These are phyloP conservation scores for Amanita molliuscula DNA, from an alignment of 768 basidiomycete genomes.

Conservation along the genomic window DNA sequence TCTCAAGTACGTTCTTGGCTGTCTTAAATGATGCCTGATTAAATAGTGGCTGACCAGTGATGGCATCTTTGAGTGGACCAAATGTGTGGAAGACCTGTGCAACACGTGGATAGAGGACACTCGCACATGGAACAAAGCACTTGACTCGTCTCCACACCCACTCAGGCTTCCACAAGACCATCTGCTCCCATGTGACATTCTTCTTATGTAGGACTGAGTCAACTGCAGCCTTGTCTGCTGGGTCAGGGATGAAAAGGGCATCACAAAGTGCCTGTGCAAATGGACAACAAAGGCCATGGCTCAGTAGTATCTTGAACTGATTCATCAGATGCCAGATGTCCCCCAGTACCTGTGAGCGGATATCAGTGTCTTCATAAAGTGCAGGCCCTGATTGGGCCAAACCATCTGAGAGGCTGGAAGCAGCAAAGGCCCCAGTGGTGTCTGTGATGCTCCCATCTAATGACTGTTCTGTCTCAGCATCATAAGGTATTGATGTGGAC, in stretches of 20 bases:
- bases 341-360: slow-evolving; percentile 10
- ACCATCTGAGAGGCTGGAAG: neutral
- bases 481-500: neutral
- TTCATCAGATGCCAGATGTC: slow-evolving; percentile 19
- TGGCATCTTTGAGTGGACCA: slow-evolving; percentile 23
- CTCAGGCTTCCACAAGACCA: slow-evolving; percentile 8
- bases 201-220: slow-evolving; percentile 16
- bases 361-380: neutral
- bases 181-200: slow-evolving; percentile 8
- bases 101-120: slow-evolving; percentile 18
- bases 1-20: slow-evolving; percentile 18
- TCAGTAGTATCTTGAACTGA: slow-evolving; percentile 14
- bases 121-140: slow-evolving; percentile 20
- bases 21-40: slow-evolving; percentile 17
- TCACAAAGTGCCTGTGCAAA: slow-evolving; percentile 16
- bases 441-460: neutral
- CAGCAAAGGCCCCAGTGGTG: neutral
- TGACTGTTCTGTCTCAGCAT: neutral
- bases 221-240: slow-evolving; percentile 9
- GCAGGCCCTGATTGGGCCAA: neutral
- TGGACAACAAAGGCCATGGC: slow-evolving; percentile 13
- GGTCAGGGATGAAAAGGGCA: slow-evolving; percentile 16
- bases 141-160: slow-evolving; percentile 19
- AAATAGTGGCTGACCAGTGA: slow-evolving; percentile 19
- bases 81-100: slow-evolving; percentile 17